A percentile compares a stretch with the other conserved stretches of the same genome.
These are phyloP conservation scores for Penicillium canescens DNA, from an alignment of 495 filamentous ascomycete genomes.

Conservation along the genomic window DNA sequence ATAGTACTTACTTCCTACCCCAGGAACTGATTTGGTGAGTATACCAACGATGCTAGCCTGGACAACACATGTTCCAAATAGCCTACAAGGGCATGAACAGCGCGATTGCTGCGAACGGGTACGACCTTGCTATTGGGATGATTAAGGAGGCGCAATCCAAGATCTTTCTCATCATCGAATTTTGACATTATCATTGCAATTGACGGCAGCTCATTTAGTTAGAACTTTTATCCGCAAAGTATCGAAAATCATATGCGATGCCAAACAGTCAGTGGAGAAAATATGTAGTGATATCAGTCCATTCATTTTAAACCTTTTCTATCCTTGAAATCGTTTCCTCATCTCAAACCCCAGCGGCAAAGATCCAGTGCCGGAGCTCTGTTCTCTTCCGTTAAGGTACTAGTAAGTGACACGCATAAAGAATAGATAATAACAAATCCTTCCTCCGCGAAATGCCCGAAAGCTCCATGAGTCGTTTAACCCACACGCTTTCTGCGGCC, in stretches of 20 bases:
- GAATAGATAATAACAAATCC: constrained; percentile 25
- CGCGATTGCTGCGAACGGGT: too few species aligned
- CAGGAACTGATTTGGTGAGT: too few species aligned
- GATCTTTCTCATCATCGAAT: too few species aligned
- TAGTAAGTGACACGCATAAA: constrained; percentile 23
- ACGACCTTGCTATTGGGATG: too few species aligned
- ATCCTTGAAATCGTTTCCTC: constrained; percentile 24
- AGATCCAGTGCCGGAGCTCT: constrained; percentile 10
- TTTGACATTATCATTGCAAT: too few species aligned
- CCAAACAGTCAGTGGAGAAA: background rate
- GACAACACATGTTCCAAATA: too few species aligned
- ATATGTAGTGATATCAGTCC: constrained; percentile 16
- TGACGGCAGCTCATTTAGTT: too few species aligned
- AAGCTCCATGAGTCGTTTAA: constrained; percentile 24
- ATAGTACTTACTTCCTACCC: too few species aligned
- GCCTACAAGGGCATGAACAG: too few species aligned
- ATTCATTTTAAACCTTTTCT: constrained; percentile 26
- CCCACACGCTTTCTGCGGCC: constrained; percentile 79
- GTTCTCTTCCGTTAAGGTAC: constrained; percentile 13
- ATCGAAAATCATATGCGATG: background rate
- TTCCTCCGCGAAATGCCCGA: constrained; percentile 17
- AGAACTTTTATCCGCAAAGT: too few species aligned
- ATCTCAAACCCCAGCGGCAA: constrained; percentile 14
- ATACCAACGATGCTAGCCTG: too few species aligned
- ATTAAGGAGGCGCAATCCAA: too few species aligned